These are phyloP conservation scores for Neoboletus magnificus DNA, from an alignment of 768 basidiomycete genomes.

Conservation along the genomic window DNA sequence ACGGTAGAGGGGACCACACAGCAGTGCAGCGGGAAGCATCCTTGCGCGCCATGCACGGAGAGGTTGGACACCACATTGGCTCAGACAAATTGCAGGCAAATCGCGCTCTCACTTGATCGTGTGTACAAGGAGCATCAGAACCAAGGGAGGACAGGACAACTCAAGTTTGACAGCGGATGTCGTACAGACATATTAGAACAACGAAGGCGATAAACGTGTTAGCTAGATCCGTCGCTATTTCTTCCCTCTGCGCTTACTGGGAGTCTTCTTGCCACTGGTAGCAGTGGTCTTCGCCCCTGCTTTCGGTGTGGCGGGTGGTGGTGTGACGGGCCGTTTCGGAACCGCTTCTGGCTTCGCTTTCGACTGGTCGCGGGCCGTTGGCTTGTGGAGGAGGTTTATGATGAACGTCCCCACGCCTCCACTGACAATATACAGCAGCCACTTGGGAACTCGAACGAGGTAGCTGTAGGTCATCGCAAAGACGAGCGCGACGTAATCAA, in stretches of 20 bases:
- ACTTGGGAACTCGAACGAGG: conserved; percentile 59
- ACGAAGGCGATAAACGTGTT: background rate
- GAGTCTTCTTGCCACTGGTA: conserved; percentile 17
- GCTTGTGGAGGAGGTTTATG: conserved; percentile 60
- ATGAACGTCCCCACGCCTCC: conserved; percentile 66
- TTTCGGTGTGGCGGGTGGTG: conserved; percentile 3
- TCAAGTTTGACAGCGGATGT: background rate
- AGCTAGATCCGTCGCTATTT: conserved; percentile 6
- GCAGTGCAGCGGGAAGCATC: too few species aligned
- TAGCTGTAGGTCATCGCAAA: conserved; percentile 52
- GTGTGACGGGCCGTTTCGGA: background rate
- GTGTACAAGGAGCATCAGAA: background rate
- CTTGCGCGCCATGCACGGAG: too few species aligned
- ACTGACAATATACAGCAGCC: conserved; percentile 63
- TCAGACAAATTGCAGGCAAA: background rate
- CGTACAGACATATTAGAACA: background rate
- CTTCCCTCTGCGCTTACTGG: conserved; percentile 30
- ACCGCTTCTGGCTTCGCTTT: conserved; percentile 4
- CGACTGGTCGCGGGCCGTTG: conserved; percentile 1
- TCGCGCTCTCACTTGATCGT: background rate
- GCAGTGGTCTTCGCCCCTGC: conserved; percentile 15
- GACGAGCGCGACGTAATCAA: conserved; percentile 54
- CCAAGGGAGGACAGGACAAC: background rate
- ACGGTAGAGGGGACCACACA: too few species aligned
- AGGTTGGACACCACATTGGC: too few species aligned